These are phyloP conservation scores for Jatropha multifida DNA, from an alignment of 441 rosid species.

Conservation along the genomic window DNA sequence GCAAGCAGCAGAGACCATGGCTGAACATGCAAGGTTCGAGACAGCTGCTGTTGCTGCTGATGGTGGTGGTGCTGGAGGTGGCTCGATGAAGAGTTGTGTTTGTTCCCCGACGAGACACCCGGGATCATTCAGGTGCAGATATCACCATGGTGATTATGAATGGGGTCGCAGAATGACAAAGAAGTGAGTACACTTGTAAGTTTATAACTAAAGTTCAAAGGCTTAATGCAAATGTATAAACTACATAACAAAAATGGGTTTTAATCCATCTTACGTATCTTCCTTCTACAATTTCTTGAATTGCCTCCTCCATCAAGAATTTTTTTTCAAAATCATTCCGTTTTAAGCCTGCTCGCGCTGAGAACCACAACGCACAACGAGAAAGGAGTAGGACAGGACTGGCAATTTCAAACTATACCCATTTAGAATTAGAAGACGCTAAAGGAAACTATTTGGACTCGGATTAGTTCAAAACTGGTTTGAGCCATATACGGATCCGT, in stretches of 20 bases:
- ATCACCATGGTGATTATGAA: slow-evolving; percentile 39
- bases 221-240: neutral
- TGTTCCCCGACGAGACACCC: slow-evolving; percentile 58
- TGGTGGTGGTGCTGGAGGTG: slow-evolving; percentile 12
- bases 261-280: neutral
- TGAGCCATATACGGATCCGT: too few species aligned
- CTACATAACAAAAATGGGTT: neutral
- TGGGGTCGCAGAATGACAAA: slow-evolving; percentile 36
- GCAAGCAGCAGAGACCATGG: neutral
- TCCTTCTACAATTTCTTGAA: neutral
- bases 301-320: too few species aligned
- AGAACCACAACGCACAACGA: neutral
- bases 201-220: neutral
- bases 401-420: too few species aligned
- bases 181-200: slow-evolving; percentile 10
- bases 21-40: slow-evolving; percentile 2
- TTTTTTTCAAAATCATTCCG: too few species aligned
- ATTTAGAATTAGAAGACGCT: too few species aligned
- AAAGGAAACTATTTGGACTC: too few species aligned
- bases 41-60: slow-evolving; percentile 17
- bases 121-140: slow-evolving; percentile 59
- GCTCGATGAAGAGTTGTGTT: slow-evolving; percentile 33
- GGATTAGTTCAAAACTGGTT: too few species aligned
- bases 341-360: neutral
- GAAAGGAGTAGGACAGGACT: neutral